Conservation (phyloP, 495 filamentous ascomycete species). For the Elasticomyces elasticus region DNA sequence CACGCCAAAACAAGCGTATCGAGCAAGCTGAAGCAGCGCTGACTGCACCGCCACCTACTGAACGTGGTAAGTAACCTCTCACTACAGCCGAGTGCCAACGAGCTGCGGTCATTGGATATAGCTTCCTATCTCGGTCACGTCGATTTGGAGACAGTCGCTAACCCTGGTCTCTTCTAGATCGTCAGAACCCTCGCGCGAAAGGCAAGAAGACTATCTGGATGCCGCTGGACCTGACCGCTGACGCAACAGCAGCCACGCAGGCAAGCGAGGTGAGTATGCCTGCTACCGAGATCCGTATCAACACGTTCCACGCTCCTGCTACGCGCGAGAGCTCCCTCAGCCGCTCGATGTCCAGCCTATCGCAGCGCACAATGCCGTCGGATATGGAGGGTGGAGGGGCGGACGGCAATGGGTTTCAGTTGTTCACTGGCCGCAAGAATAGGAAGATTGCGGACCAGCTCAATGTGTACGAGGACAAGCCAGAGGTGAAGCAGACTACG, state of each 20-base stretch:
- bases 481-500: constrained; percentile 18
- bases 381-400: constrained; percentile 14
- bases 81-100: no score
- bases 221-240: constrained; percentile 8
- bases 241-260: not conserved
- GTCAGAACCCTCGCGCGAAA: constrained; percentile 12
- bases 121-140: no score
- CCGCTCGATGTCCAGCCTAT: constrained; percentile 18
- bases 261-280: not conserved
- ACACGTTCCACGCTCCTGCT: constrained; percentile 11
- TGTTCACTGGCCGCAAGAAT: constrained; percentile 12
- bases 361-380: constrained; percentile 12
- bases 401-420: constrained; percentile 14
- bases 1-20: constrained; percentile 17
- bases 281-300: constrained; percentile 11
- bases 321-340: constrained; percentile 6
- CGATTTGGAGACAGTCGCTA: no score
- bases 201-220: constrained; percentile 9
- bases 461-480: constrained; percentile 15
- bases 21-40: constrained; percentile 18
- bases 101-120: no score
- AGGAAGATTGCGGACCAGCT: constrained; percentile 8
- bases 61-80: no score
- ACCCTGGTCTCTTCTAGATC: no score
- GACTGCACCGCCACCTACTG: constrained; percentile 2